A percentile compares a stretch with the other conserved stretches of the same genome.
These are phyloP conservation scores for Cutaneotrichosporon cyanovorans DNA, from an alignment of 1,284 basidiomycete genomes.

Conservation along the genomic window DNA sequence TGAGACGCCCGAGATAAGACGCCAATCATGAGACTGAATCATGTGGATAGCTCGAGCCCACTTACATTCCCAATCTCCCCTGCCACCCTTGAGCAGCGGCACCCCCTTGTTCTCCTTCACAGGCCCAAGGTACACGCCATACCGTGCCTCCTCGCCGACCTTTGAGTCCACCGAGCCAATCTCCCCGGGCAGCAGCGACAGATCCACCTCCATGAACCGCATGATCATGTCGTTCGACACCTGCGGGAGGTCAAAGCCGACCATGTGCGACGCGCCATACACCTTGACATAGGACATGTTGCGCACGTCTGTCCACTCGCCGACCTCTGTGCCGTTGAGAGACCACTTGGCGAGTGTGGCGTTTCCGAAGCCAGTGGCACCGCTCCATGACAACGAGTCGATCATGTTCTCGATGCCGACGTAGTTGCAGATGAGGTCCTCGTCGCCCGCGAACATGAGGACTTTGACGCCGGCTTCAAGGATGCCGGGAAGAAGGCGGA, in stretches of 20 bases:
- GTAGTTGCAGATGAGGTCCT: constrained; percentile 95
- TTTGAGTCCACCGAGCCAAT: constrained; percentile 50
- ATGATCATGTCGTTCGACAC: constrained; percentile 96
- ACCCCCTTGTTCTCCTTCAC: constrained; percentile 26
- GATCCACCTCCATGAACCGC: constrained; percentile 86
- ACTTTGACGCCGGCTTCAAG: constrained; percentile 67
- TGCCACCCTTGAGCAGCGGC: constrained; percentile 63
- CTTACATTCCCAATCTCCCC: constrained; percentile 61
- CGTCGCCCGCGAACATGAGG: constrained; percentile 89
- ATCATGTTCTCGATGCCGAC: constrained; percentile 83
- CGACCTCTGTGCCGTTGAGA: constrained; percentile 68
- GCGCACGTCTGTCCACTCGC: constrained; percentile 80
- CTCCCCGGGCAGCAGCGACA: constrained; percentile 66
- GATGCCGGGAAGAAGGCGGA: constrained; percentile 70
- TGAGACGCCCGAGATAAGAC: no score
- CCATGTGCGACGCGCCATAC: constrained; percentile 80
- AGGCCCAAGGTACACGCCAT: constrained; percentile 28
- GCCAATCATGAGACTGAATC: no score
- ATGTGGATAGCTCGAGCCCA: no score
- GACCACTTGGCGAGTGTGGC: constrained; percentile 68
- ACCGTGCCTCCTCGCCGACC: constrained; percentile 39
- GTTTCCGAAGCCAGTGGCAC: constrained; percentile 69
- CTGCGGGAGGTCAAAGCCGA: constrained; percentile 80
- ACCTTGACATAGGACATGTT: constrained; percentile 91
- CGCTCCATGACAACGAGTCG: constrained; percentile 74